Percentiles rank a stretch among this genome's conserved stretches.
phyloP scores from a whole-genome alignment of 108 stramenopile genomes.

The Nitzschia putrida region DNA sequence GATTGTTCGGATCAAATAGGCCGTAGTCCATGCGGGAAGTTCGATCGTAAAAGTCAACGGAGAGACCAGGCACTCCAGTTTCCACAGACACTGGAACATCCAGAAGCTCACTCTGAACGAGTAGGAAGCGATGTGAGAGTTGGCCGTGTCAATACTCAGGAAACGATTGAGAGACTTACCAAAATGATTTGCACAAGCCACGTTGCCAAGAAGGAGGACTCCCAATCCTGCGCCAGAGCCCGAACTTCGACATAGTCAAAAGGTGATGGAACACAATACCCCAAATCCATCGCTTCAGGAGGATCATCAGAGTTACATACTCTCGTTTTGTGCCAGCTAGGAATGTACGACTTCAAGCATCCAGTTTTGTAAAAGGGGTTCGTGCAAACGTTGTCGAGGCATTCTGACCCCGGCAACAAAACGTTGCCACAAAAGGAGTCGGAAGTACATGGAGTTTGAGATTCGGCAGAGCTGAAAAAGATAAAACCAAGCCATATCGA shows the following conservation, averaged over 20 bases:
- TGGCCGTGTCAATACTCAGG: no score
- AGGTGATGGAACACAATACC: constrained; percentile 5
- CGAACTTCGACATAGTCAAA: constrained; percentile 42
- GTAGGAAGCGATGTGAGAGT: not conserved
- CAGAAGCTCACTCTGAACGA: constrained; percentile 21
- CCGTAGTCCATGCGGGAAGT: not conserved
- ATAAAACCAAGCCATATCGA: no score
- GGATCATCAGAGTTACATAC: constrained; percentile 31
- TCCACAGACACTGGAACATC: constrained; percentile 41
- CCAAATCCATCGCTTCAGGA: not conserved
- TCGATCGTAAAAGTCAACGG: constrained; percentile 33
- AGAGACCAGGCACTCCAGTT: constrained; percentile 4
- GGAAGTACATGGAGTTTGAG: not conserved
- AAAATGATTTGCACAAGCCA: constrained; percentile 40
- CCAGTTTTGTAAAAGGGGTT: constrained; percentile 4
- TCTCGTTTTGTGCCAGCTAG: not conserved
- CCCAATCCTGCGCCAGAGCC: constrained; percentile 35
- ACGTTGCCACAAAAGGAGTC: not conserved
- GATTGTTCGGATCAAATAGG: not conserved
- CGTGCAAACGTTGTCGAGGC: not conserved
- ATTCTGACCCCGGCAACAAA: not conserved
- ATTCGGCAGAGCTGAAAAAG: no score
- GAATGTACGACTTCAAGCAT: not conserved
- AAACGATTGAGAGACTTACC: not conserved
- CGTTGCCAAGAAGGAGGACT: constrained; percentile 21